Base-by-base conservation (phyloP, 805 yeast genomes). In the Lipomyces lipofer region DNA sequence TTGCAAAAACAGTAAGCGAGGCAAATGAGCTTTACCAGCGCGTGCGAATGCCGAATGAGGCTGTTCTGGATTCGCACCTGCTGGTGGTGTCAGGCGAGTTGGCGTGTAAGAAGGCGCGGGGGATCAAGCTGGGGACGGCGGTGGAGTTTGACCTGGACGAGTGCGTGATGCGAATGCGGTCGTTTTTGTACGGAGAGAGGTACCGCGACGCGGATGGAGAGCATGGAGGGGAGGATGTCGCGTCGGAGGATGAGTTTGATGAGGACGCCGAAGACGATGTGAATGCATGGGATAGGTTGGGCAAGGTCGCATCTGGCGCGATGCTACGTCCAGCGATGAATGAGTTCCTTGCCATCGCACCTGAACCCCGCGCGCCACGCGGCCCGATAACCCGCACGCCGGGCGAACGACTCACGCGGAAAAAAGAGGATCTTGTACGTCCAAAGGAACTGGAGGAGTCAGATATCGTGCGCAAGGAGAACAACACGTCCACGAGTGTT, bases 121-220 rank as follows among this genome's bases (percentile, higher is more conserved):
- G 38, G 10, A 21, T 58, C 46, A 55, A 51, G 43, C 53, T 58
- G 30, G 62, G 62, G 24, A 13, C 47, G 21, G 10, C 42, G 15
- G 54, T 49, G 13, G 62, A 58, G 38, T 47, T 58, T 1, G 62
- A 58, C 22, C 15, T 52, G n/a, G 62, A 58, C n/a, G 62, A 58
- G 10, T 50, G 43, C 33, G 44, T 58, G 7, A 21, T 21, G 15
- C 47, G 49, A 2, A 32, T 58, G 22, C 32, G 47, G 24, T 24
- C 19, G 27, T 42, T 36, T 13, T 17, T 58, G 10, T 50, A 50
- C 40, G 58, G 56, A 10, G 48, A 40, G 19, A 36, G 45, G 8
- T 47, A 30, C 15, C 46, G 44, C 24, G 36, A 24, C 21, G 30
- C 15, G 19, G 19, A 27, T 25, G 50, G 19, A n/a, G 42, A 27